phyloP scores from a whole-genome alignment of 495 filamentous ascomycete species.

The Tuber microsphaerosporum region DNA sequence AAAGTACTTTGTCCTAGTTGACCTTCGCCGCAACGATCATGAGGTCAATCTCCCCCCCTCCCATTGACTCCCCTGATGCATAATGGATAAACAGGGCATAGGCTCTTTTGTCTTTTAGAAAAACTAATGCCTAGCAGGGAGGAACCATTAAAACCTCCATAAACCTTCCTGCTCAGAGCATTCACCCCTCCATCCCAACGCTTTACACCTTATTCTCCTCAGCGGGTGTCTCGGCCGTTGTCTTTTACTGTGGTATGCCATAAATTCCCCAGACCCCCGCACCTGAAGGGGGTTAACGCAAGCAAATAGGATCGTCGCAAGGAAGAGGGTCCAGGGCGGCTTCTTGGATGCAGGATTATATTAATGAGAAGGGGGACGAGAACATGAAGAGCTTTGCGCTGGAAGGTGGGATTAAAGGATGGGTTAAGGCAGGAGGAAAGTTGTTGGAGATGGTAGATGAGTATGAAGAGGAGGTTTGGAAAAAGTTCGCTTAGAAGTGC shows the following conservation, averaged over 20 bases:
- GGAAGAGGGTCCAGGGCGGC: conserved; percentile 59
- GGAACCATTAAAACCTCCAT: conserved; percentile 62
- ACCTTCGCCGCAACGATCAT: conserved; percentile 57
- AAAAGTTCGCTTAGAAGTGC: conserved; percentile 11
- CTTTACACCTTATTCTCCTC: conserved; percentile 52
- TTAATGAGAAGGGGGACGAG: conserved; percentile 46
- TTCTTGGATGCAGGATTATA: conserved; percentile 60
- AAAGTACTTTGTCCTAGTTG: conserved; percentile 56
- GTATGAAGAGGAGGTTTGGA: conserved; percentile 53
- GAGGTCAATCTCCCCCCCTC: conserved; percentile 46
- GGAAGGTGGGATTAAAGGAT: conserved; percentile 58
- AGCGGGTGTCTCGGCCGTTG: conserved; percentile 49
- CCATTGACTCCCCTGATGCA: background rate
- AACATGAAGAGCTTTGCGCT: conserved; percentile 54
- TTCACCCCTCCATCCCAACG: conserved; percentile 54
- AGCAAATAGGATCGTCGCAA: conserved; percentile 52
- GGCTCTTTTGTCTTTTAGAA: conserved; percentile 1
- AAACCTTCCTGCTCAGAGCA: conserved; percentile 64
- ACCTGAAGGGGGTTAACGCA: background rate
- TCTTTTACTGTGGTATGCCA: conserved; percentile 63
- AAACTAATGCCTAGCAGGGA: conserved; percentile 45
- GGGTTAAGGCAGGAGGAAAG: conserved; percentile 54
- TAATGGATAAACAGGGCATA: background rate
- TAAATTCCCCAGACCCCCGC: background rate
- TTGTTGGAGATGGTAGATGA: conserved; percentile 54